A percentile compares a stretch with the other conserved stretches of the same genome.
Conservation (phyloP, 257 asterid genomes). For the Salvia rosmarinus region DNA sequence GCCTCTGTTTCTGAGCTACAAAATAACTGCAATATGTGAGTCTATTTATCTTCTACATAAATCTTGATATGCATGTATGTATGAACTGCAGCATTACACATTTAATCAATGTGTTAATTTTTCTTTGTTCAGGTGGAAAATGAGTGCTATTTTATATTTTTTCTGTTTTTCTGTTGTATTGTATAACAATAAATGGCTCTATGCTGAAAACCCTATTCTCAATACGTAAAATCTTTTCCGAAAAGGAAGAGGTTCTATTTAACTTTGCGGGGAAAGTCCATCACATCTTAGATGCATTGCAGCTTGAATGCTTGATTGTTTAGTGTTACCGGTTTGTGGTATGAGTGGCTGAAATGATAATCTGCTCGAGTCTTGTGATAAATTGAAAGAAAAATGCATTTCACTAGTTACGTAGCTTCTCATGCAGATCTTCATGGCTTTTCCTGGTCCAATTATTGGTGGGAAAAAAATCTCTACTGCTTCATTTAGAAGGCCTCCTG, state of each 20-base stretch:
- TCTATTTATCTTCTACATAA: conserved; percentile 15
- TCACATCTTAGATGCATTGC: not conserved
- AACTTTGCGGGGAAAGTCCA: not conserved
- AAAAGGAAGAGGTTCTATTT: no score
- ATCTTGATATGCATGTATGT: conserved; percentile 26
- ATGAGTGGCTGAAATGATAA: conserved; percentile 10
- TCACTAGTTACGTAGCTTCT: not conserved
- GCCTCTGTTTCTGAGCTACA: conserved; percentile 78
- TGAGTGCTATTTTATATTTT: not conserved
- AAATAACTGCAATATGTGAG: conserved; percentile 89
- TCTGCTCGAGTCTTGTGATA: not conserved
- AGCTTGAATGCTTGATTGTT: no score
- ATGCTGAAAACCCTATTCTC: conserved; percentile 6
- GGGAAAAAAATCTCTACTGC: not conserved
- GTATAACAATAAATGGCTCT: not conserved
- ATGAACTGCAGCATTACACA: not conserved
- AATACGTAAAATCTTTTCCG: not conserved
- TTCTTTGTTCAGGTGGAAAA: not conserved
- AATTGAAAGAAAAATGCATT: not conserved
- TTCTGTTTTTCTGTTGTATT: conserved; percentile 4
- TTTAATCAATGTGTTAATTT: conserved; percentile 10
- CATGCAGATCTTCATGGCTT: not conserved
- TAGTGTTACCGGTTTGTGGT: conserved; percentile 1
- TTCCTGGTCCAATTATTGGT: no score
- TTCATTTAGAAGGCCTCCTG: not conserved